Percentiles rank a stretch among this genome's conserved stretches.
These are phyloP conservation scores for Parachaetomium inaequale DNA, from an alignment of 495 filamentous ascomycete species.

Conservation along the genomic window DNA sequence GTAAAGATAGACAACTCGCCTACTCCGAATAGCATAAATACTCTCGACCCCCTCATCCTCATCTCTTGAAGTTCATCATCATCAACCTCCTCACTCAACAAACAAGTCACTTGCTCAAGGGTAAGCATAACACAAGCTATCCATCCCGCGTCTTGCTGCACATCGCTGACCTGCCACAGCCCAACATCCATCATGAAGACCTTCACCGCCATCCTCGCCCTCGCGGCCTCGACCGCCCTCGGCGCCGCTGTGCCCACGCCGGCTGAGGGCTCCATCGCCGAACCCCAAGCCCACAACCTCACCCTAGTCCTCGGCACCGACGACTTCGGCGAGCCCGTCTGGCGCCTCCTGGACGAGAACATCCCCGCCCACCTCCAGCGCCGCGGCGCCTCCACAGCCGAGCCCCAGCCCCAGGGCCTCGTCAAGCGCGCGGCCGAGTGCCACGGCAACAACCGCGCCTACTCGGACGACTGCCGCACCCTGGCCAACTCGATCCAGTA, in stretches of 20 bases:
- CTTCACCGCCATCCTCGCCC: background rate
- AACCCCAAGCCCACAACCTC: background rate
- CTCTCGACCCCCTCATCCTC: too few relatives aligned
- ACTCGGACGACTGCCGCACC: background rate
- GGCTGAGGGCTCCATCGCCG: background rate
- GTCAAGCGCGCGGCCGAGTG: background rate
- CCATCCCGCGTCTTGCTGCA: background rate
- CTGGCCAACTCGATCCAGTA: slow-evolving; percentile 1
- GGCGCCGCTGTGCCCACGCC: background rate
- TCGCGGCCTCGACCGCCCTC: background rate
- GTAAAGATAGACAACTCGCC: too few relatives aligned
- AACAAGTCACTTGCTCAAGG: background rate
- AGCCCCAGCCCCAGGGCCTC: background rate
- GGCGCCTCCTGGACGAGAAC: background rate
- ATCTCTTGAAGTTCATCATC: background rate
- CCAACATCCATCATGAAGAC: background rate
- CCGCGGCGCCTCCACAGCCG: background rate
- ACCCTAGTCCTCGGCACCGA: background rate
- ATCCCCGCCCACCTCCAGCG: background rate
- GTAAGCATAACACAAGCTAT: background rate
- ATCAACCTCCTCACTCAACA: background rate
- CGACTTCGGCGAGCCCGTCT: background rate
- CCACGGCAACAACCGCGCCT: slow-evolving; percentile 2
- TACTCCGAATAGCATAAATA: too few relatives aligned
- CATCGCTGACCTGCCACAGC: background rate